Evolutionary conservation across 768 basidiomycete genomes (phyloP).

Genomic region (Piloderma croceum): DNA sequence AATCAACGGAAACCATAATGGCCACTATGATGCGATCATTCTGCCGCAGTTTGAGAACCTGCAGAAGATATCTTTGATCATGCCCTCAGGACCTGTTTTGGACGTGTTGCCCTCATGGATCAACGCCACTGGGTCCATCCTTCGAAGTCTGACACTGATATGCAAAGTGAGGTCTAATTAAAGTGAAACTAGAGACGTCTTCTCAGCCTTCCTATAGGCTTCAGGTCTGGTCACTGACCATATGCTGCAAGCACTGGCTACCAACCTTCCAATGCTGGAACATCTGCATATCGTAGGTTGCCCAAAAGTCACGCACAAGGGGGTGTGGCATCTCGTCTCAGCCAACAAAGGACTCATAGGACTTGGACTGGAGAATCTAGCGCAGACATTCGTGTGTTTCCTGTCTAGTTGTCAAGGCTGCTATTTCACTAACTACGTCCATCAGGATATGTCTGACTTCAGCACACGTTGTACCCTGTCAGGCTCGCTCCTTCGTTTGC

Average conservation of each 20-base stretch:
- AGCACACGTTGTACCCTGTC: constrained; percentile 30
- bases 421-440: constrained; percentile 3
- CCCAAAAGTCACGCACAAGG: constrained; percentile 57
- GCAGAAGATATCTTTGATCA: constrained; percentile 59
- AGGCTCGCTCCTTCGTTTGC: constrained; percentile 38
- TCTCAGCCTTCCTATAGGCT: constrained; percentile 34
- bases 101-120: constrained; percentile 49
- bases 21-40: constrained; percentile 47
- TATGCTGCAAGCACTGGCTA: constrained; percentile 45
- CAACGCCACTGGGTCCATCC: constrained; percentile 33
- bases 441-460: constrained; percentile 51
- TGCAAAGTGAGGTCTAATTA: constrained; percentile 41
- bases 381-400: constrained; percentile 51
- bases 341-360: constrained; percentile 44
- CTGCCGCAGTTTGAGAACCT: constrained; percentile 49
- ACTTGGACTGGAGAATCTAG: constrained; percentile 59
- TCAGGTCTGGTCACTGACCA: constrained; percentile 56
- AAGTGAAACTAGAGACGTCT: constrained; percentile 1
- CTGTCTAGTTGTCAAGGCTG: background rate
- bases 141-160: constrained; percentile 58
- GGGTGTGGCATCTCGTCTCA: constrained; percentile 48
- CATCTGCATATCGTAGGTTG: constrained; percentile 63
- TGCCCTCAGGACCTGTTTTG: constrained; percentile 60
- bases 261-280: constrained; percentile 45
- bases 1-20: constrained; percentile 60